Evolutionary conservation across 805 yeast species (phyloP), one percentile per base, ranked within the genome.

Genomic region (Spathaspora arborariae): DNA sequence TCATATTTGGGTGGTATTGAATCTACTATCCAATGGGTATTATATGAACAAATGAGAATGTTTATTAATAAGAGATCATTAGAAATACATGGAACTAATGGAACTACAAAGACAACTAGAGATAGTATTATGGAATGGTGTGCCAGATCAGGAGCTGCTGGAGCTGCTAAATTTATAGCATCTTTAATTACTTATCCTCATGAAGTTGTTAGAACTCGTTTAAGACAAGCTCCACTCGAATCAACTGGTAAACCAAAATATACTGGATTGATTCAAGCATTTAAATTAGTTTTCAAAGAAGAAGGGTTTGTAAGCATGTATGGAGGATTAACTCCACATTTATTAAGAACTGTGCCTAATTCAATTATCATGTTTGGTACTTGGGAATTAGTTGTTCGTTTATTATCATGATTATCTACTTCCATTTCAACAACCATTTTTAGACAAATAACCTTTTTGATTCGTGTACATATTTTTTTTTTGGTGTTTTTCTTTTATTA

Each of bases 341-440:
- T 94, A 58, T 78, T 94, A 71, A 81, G 99, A 67, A 94, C 99
- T 0, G 99, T 94, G 44, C 99, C 99, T 2, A 94, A 94, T 67
- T 87, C 96, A 59, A 90, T 94, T 62, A 92, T 94, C 56, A 94
- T 94, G 99, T 94, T 94, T 72, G 99, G 99, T 40, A 91, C 98
- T 2, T 94, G 98, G 98, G 99, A 94, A 62, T 64, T 94, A 30
- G 71, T 72, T 20, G 76, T 72, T 10, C 56, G 74, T 47, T 55
- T 70, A 41, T 64, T 69, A 46, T 57, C 55, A 24, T 47, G 36
- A 19, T 24, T 26, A 13, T n/a, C n/a, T 24, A 20, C 16, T 26
- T 20, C 2, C 16, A 10, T 10, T 11, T 13, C 40, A 30, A 15
- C 35, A 30, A n/a, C 16, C 26, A 22, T 35, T 18, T 35, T 18